Conservation (phyloP, 73 alveolate species). For the Paramecium primaurelia region DNA sequence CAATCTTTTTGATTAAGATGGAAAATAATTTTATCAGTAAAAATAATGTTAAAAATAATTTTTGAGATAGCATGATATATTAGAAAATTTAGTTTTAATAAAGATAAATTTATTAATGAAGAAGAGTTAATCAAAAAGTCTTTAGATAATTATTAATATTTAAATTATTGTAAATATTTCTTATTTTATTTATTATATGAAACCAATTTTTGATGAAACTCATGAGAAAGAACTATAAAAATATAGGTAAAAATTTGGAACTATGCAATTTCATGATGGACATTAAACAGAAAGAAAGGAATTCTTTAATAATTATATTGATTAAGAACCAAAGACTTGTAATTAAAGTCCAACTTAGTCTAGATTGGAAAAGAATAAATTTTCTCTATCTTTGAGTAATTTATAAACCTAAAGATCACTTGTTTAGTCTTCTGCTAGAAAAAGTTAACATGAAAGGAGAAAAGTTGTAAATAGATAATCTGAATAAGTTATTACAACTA, state of each 20-base stretch:
- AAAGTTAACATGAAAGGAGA: neutral
- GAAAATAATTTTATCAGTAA: too few relatives aligned
- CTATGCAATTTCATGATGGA: neutral
- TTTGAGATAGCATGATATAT: too few relatives aligned
- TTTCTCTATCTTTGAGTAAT: neutral
- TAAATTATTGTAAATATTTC: neutral
- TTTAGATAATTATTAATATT: too few relatives aligned
- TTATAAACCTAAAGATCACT: slow-evolving; percentile 11
- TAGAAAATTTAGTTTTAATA: too few relatives aligned
- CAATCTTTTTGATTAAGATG: too few relatives aligned
- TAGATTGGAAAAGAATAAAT: neutral
- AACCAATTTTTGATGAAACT: neutral
- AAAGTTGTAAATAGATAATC: neutral
- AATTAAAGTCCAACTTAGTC: neutral
- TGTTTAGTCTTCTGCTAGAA: neutral
- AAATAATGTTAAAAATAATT: too few relatives aligned
- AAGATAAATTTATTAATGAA: too few relatives aligned
- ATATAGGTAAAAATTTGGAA: neutral
- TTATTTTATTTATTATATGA: neutral
- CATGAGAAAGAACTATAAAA: neutral
- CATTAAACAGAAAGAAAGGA: neutral
- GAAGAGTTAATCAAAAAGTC: too few relatives aligned
- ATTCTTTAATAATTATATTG: neutral
- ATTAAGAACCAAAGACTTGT: neutral
- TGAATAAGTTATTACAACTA: neutral